phyloP scores from a whole-genome alignment of 2,329 filamentous ascomycete genomes.

The Ophiocordyceps camponoti-floridani region DNA sequence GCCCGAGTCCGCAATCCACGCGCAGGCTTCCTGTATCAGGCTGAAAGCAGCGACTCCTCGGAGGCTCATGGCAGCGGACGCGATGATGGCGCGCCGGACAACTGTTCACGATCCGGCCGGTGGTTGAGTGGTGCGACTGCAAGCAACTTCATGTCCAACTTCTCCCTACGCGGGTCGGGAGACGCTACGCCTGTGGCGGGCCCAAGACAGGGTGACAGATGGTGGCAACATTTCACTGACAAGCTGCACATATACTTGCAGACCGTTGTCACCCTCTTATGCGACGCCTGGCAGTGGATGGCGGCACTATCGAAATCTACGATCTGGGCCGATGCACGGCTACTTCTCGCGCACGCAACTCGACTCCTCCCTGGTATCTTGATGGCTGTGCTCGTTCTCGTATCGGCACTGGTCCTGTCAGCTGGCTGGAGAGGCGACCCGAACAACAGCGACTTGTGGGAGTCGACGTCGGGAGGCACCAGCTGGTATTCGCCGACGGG shows the following conservation, averaged over 20 bases:
- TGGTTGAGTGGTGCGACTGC: slow-evolving; percentile 3
- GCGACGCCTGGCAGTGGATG: slow-evolving; percentile 6
- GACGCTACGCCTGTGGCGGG: not conserved
- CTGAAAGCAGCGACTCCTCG: not conserved
- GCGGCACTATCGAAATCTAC: slow-evolving; percentile 4
- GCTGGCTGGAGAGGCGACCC: not conserved
- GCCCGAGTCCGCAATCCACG: not conserved
- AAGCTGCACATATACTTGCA: slow-evolving; percentile 15
- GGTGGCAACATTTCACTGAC: slow-evolving; percentile 10
- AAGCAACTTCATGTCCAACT: not conserved
- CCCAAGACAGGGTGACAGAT: slow-evolving; percentile 1
- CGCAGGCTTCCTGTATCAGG: not conserved
- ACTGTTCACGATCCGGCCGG: slow-evolving; percentile 2
- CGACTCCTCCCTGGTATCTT: slow-evolving; percentile 2
- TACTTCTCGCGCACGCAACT: slow-evolving; percentile 1
- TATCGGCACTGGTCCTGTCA: slow-evolving; percentile 1
- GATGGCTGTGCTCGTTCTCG: slow-evolving; percentile 1
- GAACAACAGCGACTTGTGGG: slow-evolving; percentile 2
- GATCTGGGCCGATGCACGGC: slow-evolving; percentile 2
- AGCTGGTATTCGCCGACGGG: slow-evolving; percentile 2
- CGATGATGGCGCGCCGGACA: not conserved
- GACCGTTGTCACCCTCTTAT: slow-evolving; percentile 8
- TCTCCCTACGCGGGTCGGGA: not conserved
- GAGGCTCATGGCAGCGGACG: not conserved
- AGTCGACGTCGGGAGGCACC: not conserved